A percentile compares a stretch with the other conserved stretches of the same genome.
Evolutionary conservation across 1,284 basidiomycete species (phyloP).

Genomic region (Sanghuangporus weigelae): DNA sequence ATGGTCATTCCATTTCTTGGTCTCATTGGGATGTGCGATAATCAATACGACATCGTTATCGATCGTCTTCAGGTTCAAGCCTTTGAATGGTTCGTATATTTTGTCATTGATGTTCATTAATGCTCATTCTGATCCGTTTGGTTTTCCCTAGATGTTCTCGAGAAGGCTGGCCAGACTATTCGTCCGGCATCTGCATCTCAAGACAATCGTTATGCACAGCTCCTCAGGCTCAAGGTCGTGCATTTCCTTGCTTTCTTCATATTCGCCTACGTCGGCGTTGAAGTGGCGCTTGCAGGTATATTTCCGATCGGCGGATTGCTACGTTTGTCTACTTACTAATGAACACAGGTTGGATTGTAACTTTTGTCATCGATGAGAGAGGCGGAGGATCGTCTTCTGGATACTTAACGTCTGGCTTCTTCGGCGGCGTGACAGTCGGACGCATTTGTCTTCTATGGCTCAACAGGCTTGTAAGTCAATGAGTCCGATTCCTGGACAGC

Average conservation of each 20-base stretch:
- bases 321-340: neutral
- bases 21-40: slow-evolving; percentile 50
- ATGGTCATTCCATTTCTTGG: slow-evolving; percentile 65
- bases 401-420: slow-evolving; percentile 25
- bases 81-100: slow-evolving; percentile 42
- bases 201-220: slow-evolving; percentile 35
- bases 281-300: slow-evolving; percentile 42
- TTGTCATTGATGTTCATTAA: neutral
- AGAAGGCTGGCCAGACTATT: slow-evolving; percentile 1
- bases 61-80: slow-evolving; percentile 48
- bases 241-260: slow-evolving; percentile 42
- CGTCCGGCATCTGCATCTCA: slow-evolving; percentile 6
- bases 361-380: slow-evolving; percentile 25
- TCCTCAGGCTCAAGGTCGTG: slow-evolving; percentile 32
- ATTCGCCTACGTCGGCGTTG: slow-evolving; percentile 42
- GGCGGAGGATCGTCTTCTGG: slow-evolving; percentile 24
- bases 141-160: neutral
- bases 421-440: slow-evolving; percentile 19
- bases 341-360: slow-evolving; percentile 26
- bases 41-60: slow-evolving; percentile 39
- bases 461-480: neutral
- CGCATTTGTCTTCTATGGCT: slow-evolving; percentile 8
- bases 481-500: neutral
- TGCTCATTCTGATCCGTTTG: neutral
- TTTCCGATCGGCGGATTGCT: neutral